Evolutionary conservation across 331 rosid species (phyloP).

Genomic region (Stylosanthes scabra): DNA sequence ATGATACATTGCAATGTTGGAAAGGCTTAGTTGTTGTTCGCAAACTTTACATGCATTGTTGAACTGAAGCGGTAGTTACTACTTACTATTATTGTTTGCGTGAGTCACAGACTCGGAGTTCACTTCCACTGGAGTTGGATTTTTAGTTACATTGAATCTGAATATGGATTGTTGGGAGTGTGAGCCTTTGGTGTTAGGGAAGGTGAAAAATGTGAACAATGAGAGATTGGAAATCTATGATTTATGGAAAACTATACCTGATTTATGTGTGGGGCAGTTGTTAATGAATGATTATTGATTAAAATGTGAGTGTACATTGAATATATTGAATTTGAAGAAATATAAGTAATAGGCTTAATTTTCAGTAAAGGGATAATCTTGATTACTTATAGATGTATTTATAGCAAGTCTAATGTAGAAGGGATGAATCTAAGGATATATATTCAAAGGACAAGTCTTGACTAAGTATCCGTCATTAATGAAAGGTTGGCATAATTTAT

Average conservation of each 20-base stretch:
- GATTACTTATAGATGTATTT: neutral
- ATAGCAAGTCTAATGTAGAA: neutral
- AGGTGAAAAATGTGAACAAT: neutral
- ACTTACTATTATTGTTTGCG: neutral
- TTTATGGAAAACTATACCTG: too few species aligned
- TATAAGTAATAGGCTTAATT: neutral
- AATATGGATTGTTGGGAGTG: neutral
- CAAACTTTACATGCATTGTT: neutral
- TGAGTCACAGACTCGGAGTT: neutral
- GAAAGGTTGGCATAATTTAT: constrained; percentile 1
- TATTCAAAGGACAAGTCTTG: neutral
- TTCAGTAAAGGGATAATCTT: neutral
- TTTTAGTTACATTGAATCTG: neutral
- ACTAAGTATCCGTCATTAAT: neutral
- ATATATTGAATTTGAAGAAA: neutral
- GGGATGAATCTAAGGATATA: too few species aligned
- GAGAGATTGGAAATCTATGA: neutral
- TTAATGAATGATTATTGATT: neutral
- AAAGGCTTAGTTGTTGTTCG: neutral
- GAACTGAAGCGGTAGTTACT: neutral
- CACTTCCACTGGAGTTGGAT: neutral
- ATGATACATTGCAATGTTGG: neutral
- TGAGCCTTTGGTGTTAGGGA: neutral
- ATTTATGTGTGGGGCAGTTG: neutral
- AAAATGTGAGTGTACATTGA: neutral